Base-by-base conservation (phyloP, 2,329 filamentous ascomycete genomes). In the Domatiomyces globalis region DNA sequence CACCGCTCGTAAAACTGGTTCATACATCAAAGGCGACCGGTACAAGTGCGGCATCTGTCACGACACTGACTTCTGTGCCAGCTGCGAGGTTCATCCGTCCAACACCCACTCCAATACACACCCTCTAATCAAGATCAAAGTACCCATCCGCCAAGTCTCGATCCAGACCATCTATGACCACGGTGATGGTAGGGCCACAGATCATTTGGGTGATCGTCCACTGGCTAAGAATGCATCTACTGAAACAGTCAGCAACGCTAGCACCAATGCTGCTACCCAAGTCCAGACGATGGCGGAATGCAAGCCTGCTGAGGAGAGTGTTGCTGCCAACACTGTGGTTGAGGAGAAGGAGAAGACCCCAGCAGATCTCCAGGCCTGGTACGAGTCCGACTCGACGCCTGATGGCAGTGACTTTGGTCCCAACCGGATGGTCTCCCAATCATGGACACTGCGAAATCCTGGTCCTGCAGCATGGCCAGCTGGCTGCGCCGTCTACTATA, bases 41-140 rank as follows among this genome's bases (percentile, higher is more conserved):
- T 98, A 92, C 78, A 98, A 98, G 80, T 98, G 92, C 65, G 87
- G 90, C 49, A 84, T 98, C 51, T 98, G 92, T 73, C 77, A 94
- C 63, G 89, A 98, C 66, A 84, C 84, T 33, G 92, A 98, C 69
- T 95, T 95, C 73, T 98, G 92, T 66, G 87, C 85, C 64, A 85
- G 79, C 64, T 98, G 92, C 71, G 94, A 98, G 71, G 87, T 90
- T 47, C 81, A 81, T 62, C 92, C 92, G 6, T 74, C 75, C 57
- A 90, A 94, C 67, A 73, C 72, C 19, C 92, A 98, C 73, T 95
- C 96, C 74, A 83, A 81, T 68, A 94, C 89, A n/a, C 92, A 98
- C 63, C 92, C 92, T 25, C 73, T 98, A 61, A 88, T 98, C 73
- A 95, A 95, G 73, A 88, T 98, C 74, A 94, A 87, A 77, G 94